phyloP scores from a whole-genome alignment of 371 early-diverging fungal species.

The Gilbertella persicaria region DNA sequence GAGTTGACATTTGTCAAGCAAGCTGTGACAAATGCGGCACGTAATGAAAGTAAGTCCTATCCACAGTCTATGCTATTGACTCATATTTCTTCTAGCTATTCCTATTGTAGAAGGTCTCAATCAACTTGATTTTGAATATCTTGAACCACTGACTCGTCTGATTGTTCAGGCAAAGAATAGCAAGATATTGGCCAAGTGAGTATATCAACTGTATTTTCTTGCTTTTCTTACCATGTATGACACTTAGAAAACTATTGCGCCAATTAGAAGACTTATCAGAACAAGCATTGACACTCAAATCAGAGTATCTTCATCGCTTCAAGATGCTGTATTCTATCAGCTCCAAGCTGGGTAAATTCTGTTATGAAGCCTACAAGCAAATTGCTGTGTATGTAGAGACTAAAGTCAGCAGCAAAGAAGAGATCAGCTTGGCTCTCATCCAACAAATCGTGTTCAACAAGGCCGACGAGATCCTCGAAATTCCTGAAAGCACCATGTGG shows the following conservation, averaged over 20 bases:
- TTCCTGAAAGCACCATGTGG: conserved; percentile 63
- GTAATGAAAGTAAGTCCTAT: conserved; percentile 27
- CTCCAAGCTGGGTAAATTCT: conserved; percentile 51
- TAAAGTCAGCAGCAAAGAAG: conserved; percentile 46
- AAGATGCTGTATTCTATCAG: conserved; percentile 53
- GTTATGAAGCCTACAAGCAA: conserved; percentile 41
- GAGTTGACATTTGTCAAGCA: conserved; percentile 58
- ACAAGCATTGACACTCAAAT: conserved; percentile 55
- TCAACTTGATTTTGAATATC: conserved; percentile 56
- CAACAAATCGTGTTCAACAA: conserved; percentile 53
- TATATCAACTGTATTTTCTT: background rate
- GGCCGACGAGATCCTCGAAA: conserved; percentile 54
- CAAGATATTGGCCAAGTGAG: conserved; percentile 59
- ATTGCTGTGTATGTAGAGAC: conserved; percentile 30
- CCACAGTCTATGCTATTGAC: background rate
- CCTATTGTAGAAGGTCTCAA: conserved; percentile 46
- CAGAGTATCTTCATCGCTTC: conserved; percentile 54
- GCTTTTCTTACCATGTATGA: background rate
- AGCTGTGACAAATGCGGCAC: conserved; percentile 27
- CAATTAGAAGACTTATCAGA: conserved; percentile 68
- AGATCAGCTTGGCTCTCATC: conserved; percentile 41
- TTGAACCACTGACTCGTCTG: conserved; percentile 58
- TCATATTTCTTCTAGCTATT: conserved; percentile 25
- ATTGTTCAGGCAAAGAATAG: conserved; percentile 63
- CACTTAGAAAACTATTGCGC: conserved; percentile 58